phyloP scores from a whole-genome alignment of 2,329 filamentous ascomycete species.

The Xylariaceae sp. region DNA sequence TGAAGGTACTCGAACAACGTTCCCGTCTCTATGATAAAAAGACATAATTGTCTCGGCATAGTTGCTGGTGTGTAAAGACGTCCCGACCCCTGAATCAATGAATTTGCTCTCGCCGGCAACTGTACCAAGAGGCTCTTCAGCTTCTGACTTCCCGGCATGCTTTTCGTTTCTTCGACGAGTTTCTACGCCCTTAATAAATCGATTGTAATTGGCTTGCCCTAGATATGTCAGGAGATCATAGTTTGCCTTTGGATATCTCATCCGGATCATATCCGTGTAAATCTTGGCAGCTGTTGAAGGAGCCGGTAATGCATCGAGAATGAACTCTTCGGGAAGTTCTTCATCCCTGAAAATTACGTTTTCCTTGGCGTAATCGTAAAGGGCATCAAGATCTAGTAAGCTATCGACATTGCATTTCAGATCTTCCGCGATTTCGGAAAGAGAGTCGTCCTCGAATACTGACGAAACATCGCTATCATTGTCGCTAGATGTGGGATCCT shows the following conservation, averaged over 20 bases:
- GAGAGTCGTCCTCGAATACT: conserved; percentile 1
- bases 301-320: background rate
- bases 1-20: background rate
- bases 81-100: conserved; percentile 1
- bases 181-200: background rate
- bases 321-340: too few relatives aligned
- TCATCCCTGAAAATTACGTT: background rate
- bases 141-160: too few relatives aligned
- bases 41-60: conserved; percentile 2
- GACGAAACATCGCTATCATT: conserved; percentile 3
- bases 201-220: background rate
- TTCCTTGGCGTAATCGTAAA: conserved; percentile 5
- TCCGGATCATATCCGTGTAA: conserved; percentile 2
- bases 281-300: background rate
- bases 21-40: background rate
- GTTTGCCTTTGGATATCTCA: conserved; percentile 2
- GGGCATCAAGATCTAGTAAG: conserved; percentile 2
- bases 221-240: background rate
- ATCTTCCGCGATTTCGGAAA: conserved; percentile 5
- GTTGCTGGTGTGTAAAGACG: background rate
- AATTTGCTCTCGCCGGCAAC: background rate
- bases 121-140: too few relatives aligned
- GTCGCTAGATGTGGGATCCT: background rate
- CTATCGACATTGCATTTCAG: background rate
- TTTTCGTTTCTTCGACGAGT: background rate